Evolutionary conservation across 331 rosid species (phyloP).

Genomic region (Quercus phellos): DNA sequence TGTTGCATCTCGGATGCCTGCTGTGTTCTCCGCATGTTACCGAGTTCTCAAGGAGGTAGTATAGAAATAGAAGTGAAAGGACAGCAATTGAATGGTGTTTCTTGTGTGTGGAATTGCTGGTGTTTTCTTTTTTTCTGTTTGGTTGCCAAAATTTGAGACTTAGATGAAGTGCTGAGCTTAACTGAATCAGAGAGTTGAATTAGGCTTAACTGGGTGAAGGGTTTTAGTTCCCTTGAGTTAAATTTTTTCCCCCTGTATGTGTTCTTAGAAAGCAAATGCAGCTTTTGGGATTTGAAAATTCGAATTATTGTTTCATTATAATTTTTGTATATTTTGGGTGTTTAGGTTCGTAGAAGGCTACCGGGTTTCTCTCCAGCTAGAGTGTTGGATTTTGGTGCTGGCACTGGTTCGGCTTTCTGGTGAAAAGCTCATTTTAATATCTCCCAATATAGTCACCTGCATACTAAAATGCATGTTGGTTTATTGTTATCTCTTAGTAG

Average conservation of each 20-base stretch:
- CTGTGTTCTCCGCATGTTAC: slow-evolving; percentile 89
- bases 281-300: too few relatives aligned
- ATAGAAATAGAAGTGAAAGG: neutral
- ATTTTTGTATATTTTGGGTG: neutral
- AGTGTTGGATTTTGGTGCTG: slow-evolving; percentile 92
- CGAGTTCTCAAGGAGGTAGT: slow-evolving; percentile 43
- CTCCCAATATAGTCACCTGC: slow-evolving; percentile 2
- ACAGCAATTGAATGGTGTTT: neutral
- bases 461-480: neutral
- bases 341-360: slow-evolving; percentile 72
- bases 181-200: neutral
- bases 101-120: neutral
- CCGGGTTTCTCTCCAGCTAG: slow-evolving; percentile 77
- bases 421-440: slow-evolving; percentile 32
- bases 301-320: neutral
- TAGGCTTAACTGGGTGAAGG: neutral
- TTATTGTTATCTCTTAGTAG: neutral
- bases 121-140: neutral
- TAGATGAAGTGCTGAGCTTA: neutral
- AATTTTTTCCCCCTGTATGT: too few relatives aligned
- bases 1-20: slow-evolving; percentile 96
- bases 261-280: too few relatives aligned
- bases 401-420: slow-evolving; percentile 98
- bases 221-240: neutral
- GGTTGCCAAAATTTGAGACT: neutral